phyloP scores from a whole-genome alignment of 495 filamentous ascomycete species.

The Aspergillus heteromorphus region DNA sequence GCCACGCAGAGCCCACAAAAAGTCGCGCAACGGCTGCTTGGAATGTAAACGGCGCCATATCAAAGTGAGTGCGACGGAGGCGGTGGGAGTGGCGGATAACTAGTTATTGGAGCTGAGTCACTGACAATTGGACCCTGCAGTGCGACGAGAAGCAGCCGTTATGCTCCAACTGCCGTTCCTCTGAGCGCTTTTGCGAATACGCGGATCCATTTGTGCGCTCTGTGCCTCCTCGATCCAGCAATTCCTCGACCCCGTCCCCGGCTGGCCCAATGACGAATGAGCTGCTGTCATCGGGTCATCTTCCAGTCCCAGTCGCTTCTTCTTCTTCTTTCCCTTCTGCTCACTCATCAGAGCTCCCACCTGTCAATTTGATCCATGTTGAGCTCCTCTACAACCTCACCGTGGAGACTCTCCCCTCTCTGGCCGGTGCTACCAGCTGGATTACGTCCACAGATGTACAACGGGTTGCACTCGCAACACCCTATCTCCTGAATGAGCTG shows the following conservation, averaged over 20 bases:
- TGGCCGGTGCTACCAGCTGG: background rate
- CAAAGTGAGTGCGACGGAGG: constrained; percentile 20
- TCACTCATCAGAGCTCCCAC: constrained; percentile 12
- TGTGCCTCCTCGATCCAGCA: background rate
- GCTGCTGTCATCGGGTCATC: background rate
- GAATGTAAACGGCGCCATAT: constrained; percentile 37
- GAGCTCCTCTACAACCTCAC: constrained; percentile 26
- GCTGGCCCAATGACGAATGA: background rate
- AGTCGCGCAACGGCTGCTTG: constrained; percentile 33
- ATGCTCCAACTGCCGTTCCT: constrained; percentile 31
- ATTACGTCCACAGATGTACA: constrained; percentile 9
- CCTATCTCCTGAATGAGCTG: constrained; percentile 41
- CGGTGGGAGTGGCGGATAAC: background rate
- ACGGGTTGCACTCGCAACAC: constrained; percentile 16
- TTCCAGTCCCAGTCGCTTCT: background rate
- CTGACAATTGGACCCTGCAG: constrained; percentile 6
- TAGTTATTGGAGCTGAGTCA: no score
- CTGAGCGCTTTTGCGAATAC: constrained; percentile 25
- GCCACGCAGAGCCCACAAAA: constrained; percentile 29
- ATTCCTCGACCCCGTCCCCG: background rate
- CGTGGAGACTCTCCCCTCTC: constrained; percentile 8
- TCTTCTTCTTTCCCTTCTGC: constrained; percentile 4
- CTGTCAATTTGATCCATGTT: constrained; percentile 31
- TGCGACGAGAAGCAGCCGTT: constrained; percentile 32
- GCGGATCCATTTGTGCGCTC: constrained; percentile 1